Evolutionary conservation across 768 basidiomycete species (phyloP), one percentile per base, ranked within the genome.

Genomic region (Termitomyces sp.): DNA sequence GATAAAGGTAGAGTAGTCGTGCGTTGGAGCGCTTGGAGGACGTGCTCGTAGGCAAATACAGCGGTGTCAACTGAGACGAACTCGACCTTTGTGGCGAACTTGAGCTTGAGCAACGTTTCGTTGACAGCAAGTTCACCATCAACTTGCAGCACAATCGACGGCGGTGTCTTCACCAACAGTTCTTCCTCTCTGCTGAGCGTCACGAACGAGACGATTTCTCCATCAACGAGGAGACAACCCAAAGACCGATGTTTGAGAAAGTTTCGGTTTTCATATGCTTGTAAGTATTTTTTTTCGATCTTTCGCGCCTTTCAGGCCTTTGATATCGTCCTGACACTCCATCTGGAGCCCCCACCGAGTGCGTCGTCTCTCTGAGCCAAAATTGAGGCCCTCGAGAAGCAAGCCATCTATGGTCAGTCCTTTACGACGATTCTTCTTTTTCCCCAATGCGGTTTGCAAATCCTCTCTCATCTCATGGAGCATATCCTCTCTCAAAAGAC

Each of bases 391-490:
- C n/a, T 43, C 43, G 13, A 54, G 53, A 2, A 54, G 28, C 28
- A 54, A 26, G 7, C 28, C n/a, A 20, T 40, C 4, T 40, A 54
- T 28, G 5, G 2, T 14, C 53, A 54, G 13, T 6, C 53, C 53
- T 54, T 18, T 54, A 20, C 30, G 53, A 32, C 30, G n/a, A 13
- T n/a, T 30, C n/a, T 43, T 54, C 40, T 54, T 54, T 43, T 43
- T 43, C 3, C 28, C 53, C n/a, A 13, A 41, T 6, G 53, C 53
- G 2, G 14, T 61, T 55, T 78, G 75, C 13, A 86, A 63, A 61
- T 86, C 84, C 12, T 87, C 85, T 26, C 75, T 75, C 61, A 62
- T 62, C 20, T 62, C 57, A 38, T 58, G 28, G 8, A 62, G 51
- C 61, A 62, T 62, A n/a, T 62, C 61, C 28, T 62, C 61, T 2